Base-by-base conservation (phyloP, 75 land plant species). In the Picea glauca region DNA sequence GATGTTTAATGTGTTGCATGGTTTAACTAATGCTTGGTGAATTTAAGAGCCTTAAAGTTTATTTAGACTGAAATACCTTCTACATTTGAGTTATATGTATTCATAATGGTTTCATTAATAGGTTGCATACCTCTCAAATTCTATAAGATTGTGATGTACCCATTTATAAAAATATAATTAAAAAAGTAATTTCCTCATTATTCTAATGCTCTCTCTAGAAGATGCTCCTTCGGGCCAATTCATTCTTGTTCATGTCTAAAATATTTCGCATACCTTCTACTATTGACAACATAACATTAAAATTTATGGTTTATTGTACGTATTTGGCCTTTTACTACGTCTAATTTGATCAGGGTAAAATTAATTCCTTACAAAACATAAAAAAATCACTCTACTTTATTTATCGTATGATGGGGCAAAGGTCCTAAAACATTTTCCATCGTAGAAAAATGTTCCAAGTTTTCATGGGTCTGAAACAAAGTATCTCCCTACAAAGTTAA, bases 391-490 rank as follows among this genome's bases (percentile, higher is more conserved):
- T 89, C 91, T 56, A 73, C 89, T 74, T 76, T 87, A 66, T 86
- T 88, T 40, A 93, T 60, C 84, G 90, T 93, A 58, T 90, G 88
- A 18, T 62, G 76, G 4, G 93, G 91, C 72, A 93, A 21, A 46
- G 91, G 81, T 21, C 95, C 95, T 13, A 93, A 62, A 1, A 93
- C 92, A 67, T 88, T 68, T 80, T 93, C 93, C 93, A 93, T 91
- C 95, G 91, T 93, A 7, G 95, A 91, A 58, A 93, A 84, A 74
- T 93, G 95, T 75, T 93, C 95, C 61, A 93, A 43, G 64, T 93
- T 91, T 62, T 89, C 93, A 83, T 93, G 95, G 7, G 95, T 93
- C 78, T 91, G 95, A 79, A 93, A 93, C 57, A 93, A 77, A 33
- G 93, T 85, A 40, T 93, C 95, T 15, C 95, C 93, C 95, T 93